phyloP scores from a whole-genome alignment of 306 rosid species.

The Betula pendula region DNA sequence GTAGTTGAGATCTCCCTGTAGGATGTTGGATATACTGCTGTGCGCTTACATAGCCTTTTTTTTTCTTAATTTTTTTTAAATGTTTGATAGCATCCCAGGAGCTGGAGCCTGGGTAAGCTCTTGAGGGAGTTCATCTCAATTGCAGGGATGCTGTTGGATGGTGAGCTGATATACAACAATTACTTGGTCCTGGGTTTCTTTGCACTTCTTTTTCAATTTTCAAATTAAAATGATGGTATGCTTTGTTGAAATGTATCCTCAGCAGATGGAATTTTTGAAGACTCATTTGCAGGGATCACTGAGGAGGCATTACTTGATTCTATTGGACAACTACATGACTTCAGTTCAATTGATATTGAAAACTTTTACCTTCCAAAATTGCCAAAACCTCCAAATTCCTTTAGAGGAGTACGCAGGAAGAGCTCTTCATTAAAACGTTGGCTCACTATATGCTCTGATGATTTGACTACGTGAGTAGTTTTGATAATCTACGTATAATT shows the following conservation, averaged over 20 bases:
- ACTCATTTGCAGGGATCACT: slow-evolving; percentile 63
- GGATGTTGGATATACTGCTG: slow-evolving; percentile 20
- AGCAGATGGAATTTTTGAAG: slow-evolving; percentile 48
- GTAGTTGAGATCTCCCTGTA: slow-evolving; percentile 37
- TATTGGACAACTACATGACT: slow-evolving; percentile 52
- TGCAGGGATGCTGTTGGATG: slow-evolving; percentile 72
- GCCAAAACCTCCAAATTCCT: slow-evolving; percentile 79
- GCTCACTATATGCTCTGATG: slow-evolving; percentile 90
- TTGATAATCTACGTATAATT: background rate
- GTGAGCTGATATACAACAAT: slow-evolving; percentile 45
- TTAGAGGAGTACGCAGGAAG: slow-evolving; percentile 87
- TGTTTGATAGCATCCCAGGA: slow-evolving; percentile 72
- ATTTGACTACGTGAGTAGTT: slow-evolving; percentile 61
- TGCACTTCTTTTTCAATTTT: background rate
- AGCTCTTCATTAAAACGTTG: slow-evolving; percentile 89
- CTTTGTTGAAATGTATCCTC: slow-evolving; percentile 26
- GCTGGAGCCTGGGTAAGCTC: slow-evolving; percentile 82
- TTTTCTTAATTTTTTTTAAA: too few species aligned
- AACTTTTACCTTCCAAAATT: slow-evolving; percentile 66
- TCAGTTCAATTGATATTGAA: slow-evolving; percentile 50
- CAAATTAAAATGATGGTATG: background rate
- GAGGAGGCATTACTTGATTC: slow-evolving; percentile 61
- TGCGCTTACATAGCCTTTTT: slow-evolving; percentile 24
- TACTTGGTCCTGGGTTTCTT: slow-evolving; percentile 22
- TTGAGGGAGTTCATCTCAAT: slow-evolving; percentile 65